These are phyloP conservation scores for Cutaneotrichosporon dermatis DNA, from an alignment of 1,284 basidiomycete species.

Conservation along the genomic window DNA sequence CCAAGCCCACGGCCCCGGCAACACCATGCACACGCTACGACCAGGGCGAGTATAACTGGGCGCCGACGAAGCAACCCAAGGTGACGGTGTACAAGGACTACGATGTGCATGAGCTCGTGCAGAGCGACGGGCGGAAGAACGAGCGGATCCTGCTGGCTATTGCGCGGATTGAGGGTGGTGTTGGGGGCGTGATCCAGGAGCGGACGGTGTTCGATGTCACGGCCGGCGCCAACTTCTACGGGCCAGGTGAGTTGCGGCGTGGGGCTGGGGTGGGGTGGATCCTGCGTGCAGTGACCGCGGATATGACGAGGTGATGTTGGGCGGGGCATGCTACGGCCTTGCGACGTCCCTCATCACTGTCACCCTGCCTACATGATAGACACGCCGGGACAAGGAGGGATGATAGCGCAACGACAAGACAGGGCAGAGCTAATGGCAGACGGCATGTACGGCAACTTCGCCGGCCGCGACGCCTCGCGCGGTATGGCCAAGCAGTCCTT, in stretches of 20 bases:
- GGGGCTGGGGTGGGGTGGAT: no score
- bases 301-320: no score
- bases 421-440: constrained; percentile 51
- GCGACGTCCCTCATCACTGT: no score
- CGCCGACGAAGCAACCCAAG: constrained; percentile 71
- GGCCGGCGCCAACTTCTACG: constrained; percentile 81
- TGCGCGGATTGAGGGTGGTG: constrained; percentile 53
- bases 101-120: constrained; percentile 66
- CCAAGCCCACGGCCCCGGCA: constrained; percentile 42
- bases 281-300: no score
- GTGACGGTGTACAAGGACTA: constrained; percentile 70
- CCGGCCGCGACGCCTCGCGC: constrained; percentile 84
- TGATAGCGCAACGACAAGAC: no score
- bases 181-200: constrained; percentile 51
- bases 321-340: no score
- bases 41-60: constrained; percentile 70
- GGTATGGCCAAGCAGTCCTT: constrained; percentile 98
- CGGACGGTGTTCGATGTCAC: constrained; percentile 89
- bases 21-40: constrained; percentile 26
- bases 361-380: no score
- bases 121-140: constrained; percentile 61
- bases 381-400: no score
- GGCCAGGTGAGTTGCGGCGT: constrained; percentile 70
- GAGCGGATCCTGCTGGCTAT: constrained; percentile 78
- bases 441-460: constrained; percentile 96